Base-by-base conservation (phyloP, 768 basidiomycete genomes). In the Mycena leptocephala region DNA sequence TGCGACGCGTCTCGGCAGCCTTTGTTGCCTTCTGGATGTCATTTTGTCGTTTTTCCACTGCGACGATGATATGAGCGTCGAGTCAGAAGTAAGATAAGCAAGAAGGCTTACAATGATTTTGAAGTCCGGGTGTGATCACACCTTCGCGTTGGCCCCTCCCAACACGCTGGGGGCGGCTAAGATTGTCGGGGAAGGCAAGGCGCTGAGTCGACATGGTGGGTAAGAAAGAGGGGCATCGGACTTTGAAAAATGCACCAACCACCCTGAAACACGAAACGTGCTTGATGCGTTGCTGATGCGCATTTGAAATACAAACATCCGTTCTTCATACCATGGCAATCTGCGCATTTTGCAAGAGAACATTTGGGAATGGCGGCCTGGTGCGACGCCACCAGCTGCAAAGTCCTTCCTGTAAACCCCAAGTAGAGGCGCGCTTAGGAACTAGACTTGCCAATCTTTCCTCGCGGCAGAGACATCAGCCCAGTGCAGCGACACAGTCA, bases 161-260 rank as follows among this genome's bases (percentile, higher is more conserved):
- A 32, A 28, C 26, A 11, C 2, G 28, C 30, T 30, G 18, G 3
- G 63, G 63, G 13, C 63, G 63, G 10, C 3, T 20, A 1, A 30
- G 43, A 30, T 65, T 32, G 2, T 28, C 28, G 14, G 65, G 65
- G 33, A 66, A 66, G 6, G 33, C 8, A 32, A 66, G 22, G 30
- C 65, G 35, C n/a, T n/a, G n/a, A n/a, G n/a, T n/a, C 7, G 65
- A 66, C 65, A 66, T 66, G 65, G 65, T 51, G n/a, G n/a, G 65
- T 53, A 48, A 46, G 39, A 28, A 22, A n/a, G 22, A 35, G 33
- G n/a, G 28, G 16, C 14, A 10, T 6, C 65, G 48, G 65, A 66
- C 48, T 66, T 24, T 66, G 30, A 51, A 35, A 51, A 51, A 18
- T 43, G 37, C 39, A 66, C 48, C 16, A 32, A 32, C 43, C 28